Conservation (phyloP, 192 early-diverging fungal species). For the Coemansia sp. region DNA sequence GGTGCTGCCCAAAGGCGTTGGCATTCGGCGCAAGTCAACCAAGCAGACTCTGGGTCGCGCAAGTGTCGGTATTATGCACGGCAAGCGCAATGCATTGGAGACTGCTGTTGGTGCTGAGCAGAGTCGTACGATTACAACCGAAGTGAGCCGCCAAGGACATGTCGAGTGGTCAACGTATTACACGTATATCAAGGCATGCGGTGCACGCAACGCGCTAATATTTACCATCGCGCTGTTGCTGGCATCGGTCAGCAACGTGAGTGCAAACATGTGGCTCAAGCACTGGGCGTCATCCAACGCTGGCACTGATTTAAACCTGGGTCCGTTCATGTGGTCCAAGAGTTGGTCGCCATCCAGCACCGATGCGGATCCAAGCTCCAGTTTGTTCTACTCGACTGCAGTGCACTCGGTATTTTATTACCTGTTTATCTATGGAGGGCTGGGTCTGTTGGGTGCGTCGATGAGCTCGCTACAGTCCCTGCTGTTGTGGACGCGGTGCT, state of each 20-base stretch:
- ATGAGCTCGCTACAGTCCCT: background rate
- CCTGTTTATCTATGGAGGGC: constrained; percentile 1
- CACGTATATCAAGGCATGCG: constrained; percentile 2
- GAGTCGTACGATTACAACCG: background rate
- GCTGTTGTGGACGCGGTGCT: background rate
- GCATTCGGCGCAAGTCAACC: background rate
- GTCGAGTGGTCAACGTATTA: background rate
- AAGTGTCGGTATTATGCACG: background rate
- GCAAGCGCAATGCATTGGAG: background rate
- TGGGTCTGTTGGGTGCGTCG: background rate
- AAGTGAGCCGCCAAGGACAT: background rate
- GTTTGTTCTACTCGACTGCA: background rate
- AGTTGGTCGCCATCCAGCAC: background rate
- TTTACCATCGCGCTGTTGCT: background rate
- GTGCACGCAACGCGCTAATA: background rate
- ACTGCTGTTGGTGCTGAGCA: background rate
- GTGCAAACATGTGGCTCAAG: constrained; percentile 9
- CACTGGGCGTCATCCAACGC: constrained; percentile 11
- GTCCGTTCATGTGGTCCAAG: background rate
- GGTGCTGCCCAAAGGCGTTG: background rate
- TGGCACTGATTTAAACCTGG: background rate
- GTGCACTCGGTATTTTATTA: constrained; percentile 1
- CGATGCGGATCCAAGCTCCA: too few relatives aligned
- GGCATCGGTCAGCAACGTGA: background rate
- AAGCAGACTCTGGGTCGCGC: background rate